A percentile compares a stretch with the other conserved stretches of the same genome.
These are phyloP conservation scores for Lathyrus oleraceus DNA, from an alignment of 306 rosid genomes.

Conservation along the genomic window DNA sequence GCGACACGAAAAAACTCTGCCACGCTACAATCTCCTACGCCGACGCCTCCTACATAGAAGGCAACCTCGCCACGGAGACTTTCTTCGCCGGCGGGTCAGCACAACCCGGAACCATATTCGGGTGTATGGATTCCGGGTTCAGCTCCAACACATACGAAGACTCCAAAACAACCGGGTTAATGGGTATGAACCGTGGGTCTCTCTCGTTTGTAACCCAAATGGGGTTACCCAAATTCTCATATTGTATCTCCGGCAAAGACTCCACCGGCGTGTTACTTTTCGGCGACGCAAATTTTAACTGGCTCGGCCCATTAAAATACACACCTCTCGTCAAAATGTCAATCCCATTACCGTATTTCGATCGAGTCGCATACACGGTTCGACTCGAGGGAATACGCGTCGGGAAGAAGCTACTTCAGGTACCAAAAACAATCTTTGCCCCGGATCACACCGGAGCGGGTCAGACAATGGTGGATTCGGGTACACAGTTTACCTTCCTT, in stretches of 20 bases:
- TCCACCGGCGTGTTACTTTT: conserved; percentile 68
- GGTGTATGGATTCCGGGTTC: conserved; percentile 80
- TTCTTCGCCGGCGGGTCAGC: conserved; percentile 47
- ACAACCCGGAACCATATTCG: conserved; percentile 61
- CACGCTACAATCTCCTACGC: conserved; percentile 71
- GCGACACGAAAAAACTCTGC: conserved; percentile 71
- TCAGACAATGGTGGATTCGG: conserved; percentile 90
- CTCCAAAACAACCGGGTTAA: conserved; percentile 72
- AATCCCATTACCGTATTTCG: conserved; percentile 75
- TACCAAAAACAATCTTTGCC: conserved; percentile 45
- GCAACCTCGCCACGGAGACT: conserved; percentile 74
- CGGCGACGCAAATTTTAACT: conserved; percentile 52
- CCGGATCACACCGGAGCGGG: conserved; percentile 95
- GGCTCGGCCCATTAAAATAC: conserved; percentile 70
- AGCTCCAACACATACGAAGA: conserved; percentile 74
- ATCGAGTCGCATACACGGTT: conserved; percentile 80
- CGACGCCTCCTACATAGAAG: conserved; percentile 69
- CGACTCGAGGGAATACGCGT: conserved; percentile 69
- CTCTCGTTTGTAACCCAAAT: conserved; percentile 65
- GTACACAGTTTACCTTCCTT: conserved; percentile 80
- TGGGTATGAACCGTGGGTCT: conserved; percentile 89
- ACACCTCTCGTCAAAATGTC: conserved; percentile 66
- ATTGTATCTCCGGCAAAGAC: conserved; percentile 71
- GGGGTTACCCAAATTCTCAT: conserved; percentile 74
- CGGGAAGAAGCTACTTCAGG: conserved; percentile 36